phyloP scores from a whole-genome alignment of 1,284 basidiomycete genomes.

The Xanthoconium separans region DNA sequence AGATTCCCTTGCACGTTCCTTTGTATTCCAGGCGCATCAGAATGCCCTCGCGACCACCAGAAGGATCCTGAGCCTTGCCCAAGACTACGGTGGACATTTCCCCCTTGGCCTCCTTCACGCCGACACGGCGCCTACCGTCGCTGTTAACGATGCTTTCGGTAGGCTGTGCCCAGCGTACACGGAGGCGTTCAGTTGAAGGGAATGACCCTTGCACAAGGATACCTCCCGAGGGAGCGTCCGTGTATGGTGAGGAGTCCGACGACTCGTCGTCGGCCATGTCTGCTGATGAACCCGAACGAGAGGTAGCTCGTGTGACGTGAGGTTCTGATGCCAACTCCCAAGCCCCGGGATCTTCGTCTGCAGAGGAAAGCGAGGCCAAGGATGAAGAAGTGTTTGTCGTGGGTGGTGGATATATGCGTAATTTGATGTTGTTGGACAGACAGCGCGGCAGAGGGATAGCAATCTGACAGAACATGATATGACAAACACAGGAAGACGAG shows the following conservation, averaged over 20 bases:
- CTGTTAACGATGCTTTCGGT: slow-evolving; percentile 47
- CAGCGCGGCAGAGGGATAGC: slow-evolving; percentile 75
- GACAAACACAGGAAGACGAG: background rate
- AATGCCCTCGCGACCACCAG: slow-evolving; percentile 53
- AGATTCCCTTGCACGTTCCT: slow-evolving; percentile 68
- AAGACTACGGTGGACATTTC: slow-evolving; percentile 62
- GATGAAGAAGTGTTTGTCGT: slow-evolving; percentile 52
- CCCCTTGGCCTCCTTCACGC: slow-evolving; percentile 62
- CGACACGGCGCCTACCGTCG: slow-evolving; percentile 60
- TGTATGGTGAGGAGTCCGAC: slow-evolving; percentile 60
- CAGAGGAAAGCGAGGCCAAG: slow-evolving; percentile 69
- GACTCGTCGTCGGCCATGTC: slow-evolving; percentile 80
- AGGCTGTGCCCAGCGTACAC: slow-evolving; percentile 75
- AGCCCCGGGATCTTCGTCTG: slow-evolving; percentile 60
- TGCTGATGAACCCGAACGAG: slow-evolving; percentile 57
- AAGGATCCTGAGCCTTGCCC: slow-evolving; percentile 44
- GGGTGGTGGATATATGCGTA: slow-evolving; percentile 66
- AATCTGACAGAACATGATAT: slow-evolving; percentile 43
- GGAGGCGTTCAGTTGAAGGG: slow-evolving; percentile 70
- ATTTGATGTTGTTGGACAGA: slow-evolving; percentile 68
- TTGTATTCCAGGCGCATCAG: slow-evolving; percentile 69
- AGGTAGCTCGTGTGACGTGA: slow-evolving; percentile 59
- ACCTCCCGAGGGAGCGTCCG: slow-evolving; percentile 54
- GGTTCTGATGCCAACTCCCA: slow-evolving; percentile 81
- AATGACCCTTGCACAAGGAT: slow-evolving; percentile 75